Evolutionary conservation across 768 basidiomycete genomes (phyloP), one percentile per base, ranked within the genome.

Genomic region (Nidularia sp.): DNA sequence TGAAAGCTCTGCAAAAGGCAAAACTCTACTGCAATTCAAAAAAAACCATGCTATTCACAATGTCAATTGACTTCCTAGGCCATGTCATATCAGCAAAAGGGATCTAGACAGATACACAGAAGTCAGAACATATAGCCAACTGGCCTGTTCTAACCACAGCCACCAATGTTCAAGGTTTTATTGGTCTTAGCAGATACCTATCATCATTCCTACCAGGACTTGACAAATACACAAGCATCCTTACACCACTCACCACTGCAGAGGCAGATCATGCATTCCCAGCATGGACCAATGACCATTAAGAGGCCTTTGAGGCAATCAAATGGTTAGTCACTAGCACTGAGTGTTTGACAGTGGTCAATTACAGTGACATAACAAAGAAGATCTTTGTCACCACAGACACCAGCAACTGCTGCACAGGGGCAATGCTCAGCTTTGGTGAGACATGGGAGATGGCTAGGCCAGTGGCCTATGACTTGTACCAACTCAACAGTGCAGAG

Each of bases 361-460:
- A 39, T 15, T 39, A 39, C 15, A 39, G 9, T 39, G 50, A 55
- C 44, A 4, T 8, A 3, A 12, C 42, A 0, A 49, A 52, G 35
- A 8, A 60, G 12, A 71, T 73, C 42, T 73, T 66, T 52, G 64
- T 73, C 4, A 69, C 66, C 0, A 61, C 59, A 5, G 68, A 70
- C 55, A 69, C 71, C 0, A 64, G 61, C 42, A 60, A 71, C 32
- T 46, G 18, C 2, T 47, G 64, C 3, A 64, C 61, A 1, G 68
- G 72, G 6, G 70, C 62, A 0, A 56, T 70, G 0, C 57, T 73
- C 2, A 59, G 60, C 1, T 70, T 58, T 52, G 69, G 73, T 0
- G 52, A 50, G 1, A 60, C 64, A n/a, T 70, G 67, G 63, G 66
- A 69, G 33, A 53, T 51, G 0, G 58, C 71, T 3, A 52, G 68